Base-by-base conservation (phyloP, 345 rosid species). In the Murraya paniculata region DNA sequence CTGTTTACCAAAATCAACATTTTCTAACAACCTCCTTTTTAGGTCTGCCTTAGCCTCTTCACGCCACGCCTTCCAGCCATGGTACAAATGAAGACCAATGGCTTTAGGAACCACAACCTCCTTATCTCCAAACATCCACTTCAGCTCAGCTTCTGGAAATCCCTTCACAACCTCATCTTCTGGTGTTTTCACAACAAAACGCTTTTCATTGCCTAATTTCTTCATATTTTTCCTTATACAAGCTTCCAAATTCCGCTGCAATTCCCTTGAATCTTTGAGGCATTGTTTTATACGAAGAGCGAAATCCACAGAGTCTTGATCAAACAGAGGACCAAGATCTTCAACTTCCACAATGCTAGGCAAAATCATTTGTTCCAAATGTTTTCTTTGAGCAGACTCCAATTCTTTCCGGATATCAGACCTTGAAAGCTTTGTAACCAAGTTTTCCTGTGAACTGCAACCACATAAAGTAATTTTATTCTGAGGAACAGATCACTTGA, bases 21-120 rank as follows among this genome's bases (percentile, higher is more conserved):
- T 87, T 86, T 89, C 92, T 80, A 94, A 64, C 79, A 94, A 81
- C 61, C 77, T 89, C 79, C 88, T 87, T 84, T 92, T 94, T 66
- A 94, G 83, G 71, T 92, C 90, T 72, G 92, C 93, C 80, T 91
- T 94, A 61, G 90, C 93, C 82, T 94, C 97, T 82, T 91, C 97
- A 57, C 97, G 89, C 98, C 98, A 94, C 78, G 84, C 90, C 86
- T 92, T 94, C 98, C 98, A 94, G 28, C 97, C 97, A 85, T 94
- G 96, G 78, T 90, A 88, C 82, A 94, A 83, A 84, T 88, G 94
- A 67, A 86, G 85, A 74, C 89, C 78, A 74, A 87, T 81, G 58
- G 98, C 98, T 88, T 91, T 92, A 30, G 97, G 97, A 85, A 91
- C 92, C 81, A 94, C 88, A 75, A 92, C 90, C 83, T 91, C 94